phyloP scores from a whole-genome alignment of 768 basidiomycete genomes.

The Phanerodontia chrysosporium region DNA sequence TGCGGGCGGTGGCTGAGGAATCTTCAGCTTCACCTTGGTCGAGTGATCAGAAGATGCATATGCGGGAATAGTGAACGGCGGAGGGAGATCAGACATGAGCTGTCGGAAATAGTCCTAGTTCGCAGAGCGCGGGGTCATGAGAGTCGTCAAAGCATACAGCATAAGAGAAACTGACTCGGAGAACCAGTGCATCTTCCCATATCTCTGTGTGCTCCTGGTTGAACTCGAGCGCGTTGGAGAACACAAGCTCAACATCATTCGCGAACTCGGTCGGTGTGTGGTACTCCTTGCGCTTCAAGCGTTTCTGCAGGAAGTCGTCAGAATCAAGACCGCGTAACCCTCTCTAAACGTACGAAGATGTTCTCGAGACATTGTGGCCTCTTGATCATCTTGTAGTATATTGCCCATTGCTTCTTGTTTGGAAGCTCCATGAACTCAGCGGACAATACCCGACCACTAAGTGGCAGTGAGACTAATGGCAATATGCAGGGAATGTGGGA shows the following conservation, averaged over 20 bases:
- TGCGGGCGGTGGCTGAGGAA: constrained; percentile 40
- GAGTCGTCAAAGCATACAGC: constrained; percentile 3
- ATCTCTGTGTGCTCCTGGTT: constrained; percentile 83
- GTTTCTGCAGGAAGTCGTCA: constrained; percentile 60
- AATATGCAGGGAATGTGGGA: neutral
- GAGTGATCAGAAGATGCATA: constrained; percentile 43
- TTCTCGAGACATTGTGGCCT: constrained; percentile 74
- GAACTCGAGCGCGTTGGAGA: constrained; percentile 83
- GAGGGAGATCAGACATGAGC: constrained; percentile 74
- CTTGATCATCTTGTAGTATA: constrained; percentile 78
- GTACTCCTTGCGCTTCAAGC: constrained; percentile 79
- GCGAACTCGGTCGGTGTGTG: constrained; percentile 63
- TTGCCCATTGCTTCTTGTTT: constrained; percentile 70
- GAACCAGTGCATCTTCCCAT: constrained; percentile 70
- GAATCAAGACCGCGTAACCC: too few species aligned
- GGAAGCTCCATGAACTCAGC: constrained; percentile 84
- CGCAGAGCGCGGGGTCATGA: neutral
- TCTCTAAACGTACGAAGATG: constrained; percentile 55
- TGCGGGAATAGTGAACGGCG: constrained; percentile 58
- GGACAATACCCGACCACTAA: constrained; percentile 64
- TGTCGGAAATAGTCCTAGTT: constrained; percentile 67
- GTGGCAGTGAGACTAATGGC: neutral
- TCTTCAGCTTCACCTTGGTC: constrained; percentile 71
- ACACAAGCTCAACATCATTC: constrained; percentile 85
- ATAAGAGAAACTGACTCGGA: constrained; percentile 46